Conservation (phyloP, 2,329 filamentous ascomycete species). For the Diaporthe sp. region DNA sequence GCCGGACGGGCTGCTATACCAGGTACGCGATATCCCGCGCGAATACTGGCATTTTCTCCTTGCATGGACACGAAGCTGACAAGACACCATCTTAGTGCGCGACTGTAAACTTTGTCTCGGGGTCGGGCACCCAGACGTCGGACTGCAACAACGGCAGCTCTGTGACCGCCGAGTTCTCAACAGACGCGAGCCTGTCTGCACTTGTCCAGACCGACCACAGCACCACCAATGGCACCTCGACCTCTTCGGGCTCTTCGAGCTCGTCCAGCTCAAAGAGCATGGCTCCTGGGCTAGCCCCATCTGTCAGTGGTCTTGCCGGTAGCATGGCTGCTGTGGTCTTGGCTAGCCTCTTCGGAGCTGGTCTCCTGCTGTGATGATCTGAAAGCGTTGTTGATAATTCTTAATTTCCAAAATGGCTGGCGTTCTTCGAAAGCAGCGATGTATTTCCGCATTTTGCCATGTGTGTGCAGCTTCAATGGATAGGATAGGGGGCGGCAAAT, state of each 20-base stretch:
- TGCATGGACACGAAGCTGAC: slow-evolving; percentile 11
- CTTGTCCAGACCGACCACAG: slow-evolving; percentile 47
- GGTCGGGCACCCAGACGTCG: slow-evolving; percentile 49
- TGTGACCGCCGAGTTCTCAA: slow-evolving; percentile 50
- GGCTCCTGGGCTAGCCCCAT: slow-evolving; percentile 31
- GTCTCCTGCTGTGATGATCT: slow-evolving; percentile 23
- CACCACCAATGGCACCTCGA: slow-evolving; percentile 44
- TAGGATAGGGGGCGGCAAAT: not conserved
- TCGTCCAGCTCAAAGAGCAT: slow-evolving; percentile 35
- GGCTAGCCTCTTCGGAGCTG: slow-evolving; percentile 35
- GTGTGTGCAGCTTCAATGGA: not conserved
- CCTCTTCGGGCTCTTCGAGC: slow-evolving; percentile 41
- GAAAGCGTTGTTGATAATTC: not conserved
- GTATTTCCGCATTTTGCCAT: too few species aligned
- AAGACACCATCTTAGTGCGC: slow-evolving; percentile 59
- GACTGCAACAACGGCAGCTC: slow-evolving; percentile 56
- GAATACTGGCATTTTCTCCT: not conserved
- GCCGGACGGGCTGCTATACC: slow-evolving; percentile 69
- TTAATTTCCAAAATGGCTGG: not conserved
- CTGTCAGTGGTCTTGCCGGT: slow-evolving; percentile 32
- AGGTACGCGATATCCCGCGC: slow-evolving; percentile 55
- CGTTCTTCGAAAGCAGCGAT: not conserved
- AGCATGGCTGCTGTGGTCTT: slow-evolving; percentile 32
- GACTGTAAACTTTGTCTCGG: slow-evolving; percentile 68
- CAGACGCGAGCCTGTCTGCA: slow-evolving; percentile 50